These are phyloP conservation scores for Ustilaginoidea virens DNA, from an alignment of 2,329 filamentous ascomycete species.

Conservation along the genomic window DNA sequence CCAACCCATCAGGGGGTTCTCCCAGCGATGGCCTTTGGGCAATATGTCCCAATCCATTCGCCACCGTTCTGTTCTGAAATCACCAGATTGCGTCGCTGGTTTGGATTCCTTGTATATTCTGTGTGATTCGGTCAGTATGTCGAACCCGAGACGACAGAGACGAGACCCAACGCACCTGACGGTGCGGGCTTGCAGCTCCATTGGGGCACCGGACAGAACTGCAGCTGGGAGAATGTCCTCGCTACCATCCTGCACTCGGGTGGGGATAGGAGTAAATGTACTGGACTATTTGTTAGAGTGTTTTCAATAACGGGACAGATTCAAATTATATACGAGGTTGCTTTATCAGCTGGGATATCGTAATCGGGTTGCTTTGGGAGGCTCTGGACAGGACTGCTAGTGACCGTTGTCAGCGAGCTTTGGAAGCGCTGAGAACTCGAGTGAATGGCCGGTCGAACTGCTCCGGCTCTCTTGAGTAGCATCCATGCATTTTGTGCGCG, in stretches of 20 bases:
- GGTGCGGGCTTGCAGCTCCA: slow-evolving; percentile 84
- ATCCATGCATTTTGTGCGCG: slow-evolving; percentile 37
- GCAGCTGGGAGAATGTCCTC: slow-evolving; percentile 72
- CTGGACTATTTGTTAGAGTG: slow-evolving; percentile 27
- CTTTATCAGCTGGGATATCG: slow-evolving; percentile 65
- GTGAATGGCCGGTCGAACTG: slow-evolving; percentile 21
- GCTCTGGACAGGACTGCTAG: slow-evolving; percentile 21
- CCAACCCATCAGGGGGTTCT: slow-evolving; percentile 98
- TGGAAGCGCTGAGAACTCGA: slow-evolving; percentile 37
- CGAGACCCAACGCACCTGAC: slow-evolving; percentile 61
- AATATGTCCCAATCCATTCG: slow-evolving; percentile 98
- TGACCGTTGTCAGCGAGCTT: slow-evolving; percentile 30
- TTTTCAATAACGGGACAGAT: neutral
- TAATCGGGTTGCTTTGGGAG: slow-evolving; percentile 63
- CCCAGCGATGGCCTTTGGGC: slow-evolving; percentile 87
- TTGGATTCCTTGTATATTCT: slow-evolving; percentile 90
- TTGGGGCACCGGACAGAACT: slow-evolving; percentile 77
- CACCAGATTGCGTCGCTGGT: slow-evolving; percentile 89
- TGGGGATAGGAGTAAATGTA: slow-evolving; percentile 80
- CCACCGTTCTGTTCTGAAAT: slow-evolving; percentile 75
- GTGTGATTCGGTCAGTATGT: too few species aligned
- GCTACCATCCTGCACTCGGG: slow-evolving; percentile 78
- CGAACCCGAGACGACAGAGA: too few species aligned
- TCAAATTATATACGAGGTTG: slow-evolving; percentile 55
- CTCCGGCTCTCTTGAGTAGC: slow-evolving; percentile 31